Evolutionary conservation across 2,329 filamentous ascomycete genomes (phyloP), one percentile per base, ranked within the genome.

Genomic region (Diaporthe vaccinii): DNA sequence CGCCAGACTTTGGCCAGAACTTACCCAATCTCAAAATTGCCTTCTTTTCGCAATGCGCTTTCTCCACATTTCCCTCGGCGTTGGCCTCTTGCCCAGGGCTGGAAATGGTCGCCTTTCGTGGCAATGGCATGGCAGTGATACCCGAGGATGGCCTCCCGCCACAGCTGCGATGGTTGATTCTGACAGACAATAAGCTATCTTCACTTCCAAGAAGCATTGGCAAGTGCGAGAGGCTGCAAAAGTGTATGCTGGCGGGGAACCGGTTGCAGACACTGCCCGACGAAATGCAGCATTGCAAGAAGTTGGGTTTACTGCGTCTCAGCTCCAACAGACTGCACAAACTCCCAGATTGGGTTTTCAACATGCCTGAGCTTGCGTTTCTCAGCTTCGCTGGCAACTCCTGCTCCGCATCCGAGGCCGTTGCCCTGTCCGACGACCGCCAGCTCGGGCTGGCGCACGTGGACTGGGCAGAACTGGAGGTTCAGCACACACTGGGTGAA

Each of bases 211-310:
- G 77, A 25, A 85, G 82, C 78, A 85, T 88, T 65, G 85, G 86
- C 14, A 79, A 79, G 28, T 89, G 86, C 74, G 76, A 77, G 25
- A 82, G 82, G 15, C 81, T 89, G 6, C 84, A 88, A 77, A 87
- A 88, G 79, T 88, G 86, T 77, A 86, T 88, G 85, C 79, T 89
- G n/a, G 83, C 87, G 1, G 86, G 86, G 20, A 88, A 88, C 77
- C 79, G 75, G n/a, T 81, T 88, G 34, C 78, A 76, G 0, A 68
- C 65, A 53, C 79, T 89, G 12, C 87, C 87, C 2, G 78, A 78
- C 22, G 82, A 84, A 69, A 86, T 89, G 86, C 80, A 80, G 6
- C 78, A 78, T n/a, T 89, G 87, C 81, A 81, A 79, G 58, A 84
- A 85, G 74, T 82, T 89, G 49, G 84, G 82, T 8, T 79, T 88